Percentiles rank a stretch among this genome's conserved stretches.
Evolutionary conservation across 73 alveolate species (phyloP).

Genomic region (Tetrahymena malaccensis): DNA sequence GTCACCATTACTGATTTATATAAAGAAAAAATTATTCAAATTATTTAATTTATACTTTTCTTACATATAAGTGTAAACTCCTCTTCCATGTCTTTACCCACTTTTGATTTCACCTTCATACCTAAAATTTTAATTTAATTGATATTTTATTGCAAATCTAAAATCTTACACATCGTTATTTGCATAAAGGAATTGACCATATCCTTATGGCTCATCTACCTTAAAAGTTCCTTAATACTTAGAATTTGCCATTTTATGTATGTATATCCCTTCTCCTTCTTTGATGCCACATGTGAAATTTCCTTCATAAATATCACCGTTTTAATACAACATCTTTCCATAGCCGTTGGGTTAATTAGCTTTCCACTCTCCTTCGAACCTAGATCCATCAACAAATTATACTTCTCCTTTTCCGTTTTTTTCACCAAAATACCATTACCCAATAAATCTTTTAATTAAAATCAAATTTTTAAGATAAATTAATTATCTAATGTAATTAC

Average conservation of each 20-base stretch:
- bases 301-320: slow-evolving; percentile 53
- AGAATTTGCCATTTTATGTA: background rate
- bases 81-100: slow-evolving; percentile 34
- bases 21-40: background rate
- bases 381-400: slow-evolving; percentile 16
- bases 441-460: background rate
- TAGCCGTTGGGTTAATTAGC: slow-evolving; percentile 52
- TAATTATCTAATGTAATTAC: background rate
- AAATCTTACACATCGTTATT: background rate
- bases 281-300: slow-evolving; percentile 24
- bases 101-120: slow-evolving; percentile 40
- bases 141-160: background rate
- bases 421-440: slow-evolving; percentile 32
- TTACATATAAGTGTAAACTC: slow-evolving; percentile 13
- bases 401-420: slow-evolving; percentile 29
- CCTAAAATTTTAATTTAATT: background rate
- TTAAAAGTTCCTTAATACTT: background rate
- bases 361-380: slow-evolving; percentile 33
- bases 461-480: background rate
- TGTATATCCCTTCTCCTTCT: slow-evolving; percentile 15
- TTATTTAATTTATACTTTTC: background rate
- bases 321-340: slow-evolving; percentile 43
- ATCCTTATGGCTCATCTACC: background rate
- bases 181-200: background rate
- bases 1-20: slow-evolving; percentile 40